Base-by-base conservation (phyloP, 805 yeast genomes). In the Metschnikowia noctiluminum region DNA sequence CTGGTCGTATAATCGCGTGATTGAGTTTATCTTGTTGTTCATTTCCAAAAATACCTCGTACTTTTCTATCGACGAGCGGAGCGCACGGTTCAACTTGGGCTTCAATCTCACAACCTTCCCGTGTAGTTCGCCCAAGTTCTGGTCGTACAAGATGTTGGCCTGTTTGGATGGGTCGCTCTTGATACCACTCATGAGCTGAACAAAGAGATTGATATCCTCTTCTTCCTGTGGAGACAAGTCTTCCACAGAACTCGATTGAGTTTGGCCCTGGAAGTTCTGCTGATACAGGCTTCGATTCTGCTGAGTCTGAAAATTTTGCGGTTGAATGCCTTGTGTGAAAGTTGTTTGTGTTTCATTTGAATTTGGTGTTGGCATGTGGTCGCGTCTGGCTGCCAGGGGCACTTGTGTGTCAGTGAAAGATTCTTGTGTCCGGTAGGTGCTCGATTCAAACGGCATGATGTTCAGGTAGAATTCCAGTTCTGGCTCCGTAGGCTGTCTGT, bases 1-100 rank as follows among this genome's bases (percentile, higher is more conserved):
- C 51, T 78, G 79, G 62, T 89, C 96, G 59, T 89, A 90, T n/a
- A 85, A 71, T 52, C 85, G 77, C 60, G 83, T 79, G 31, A 89
- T 84, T 6, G 89, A 83, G 46, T 87, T 84, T 46, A 90, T 77
- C 59, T 90, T 89, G 42, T 85, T 79, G 66, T 87, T 89, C 80
- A 87, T 73, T 42, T 86, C 88, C 53, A 86, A 77, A 52, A 84
- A 77, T 16, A 68, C 64, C 44, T 89, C 92, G 58, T 89, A 80
- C 54, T 79, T 83, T 35, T 77, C 76, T 31, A 78, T 74, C 2
- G 88, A 73, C 28, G 77, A 79, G 40, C 80, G 74, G 30, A 87
- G 65, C 12, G 85, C 77, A 38, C 73, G 72, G 47, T 84, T 83
- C 39, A 89, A 63, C 57, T 85, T 89, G 3, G 96, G 94, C 50